These are phyloP conservation scores for Pachyrhizus erosus DNA, from an alignment of 306 rosid species.

Conservation along the genomic window DNA sequence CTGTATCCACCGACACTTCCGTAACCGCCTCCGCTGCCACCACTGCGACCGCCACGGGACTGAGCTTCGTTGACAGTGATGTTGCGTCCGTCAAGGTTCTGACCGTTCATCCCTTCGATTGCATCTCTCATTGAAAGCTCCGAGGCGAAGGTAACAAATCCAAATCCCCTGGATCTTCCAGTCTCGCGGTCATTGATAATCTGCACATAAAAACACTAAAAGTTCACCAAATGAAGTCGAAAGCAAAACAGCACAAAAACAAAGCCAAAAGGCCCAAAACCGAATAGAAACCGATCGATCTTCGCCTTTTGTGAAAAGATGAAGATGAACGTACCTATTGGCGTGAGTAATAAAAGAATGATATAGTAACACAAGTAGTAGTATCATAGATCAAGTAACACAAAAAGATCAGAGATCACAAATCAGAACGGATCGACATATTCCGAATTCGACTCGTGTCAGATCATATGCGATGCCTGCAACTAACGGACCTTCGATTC, in stretches of 20 bases:
- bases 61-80: constrained; percentile 94
- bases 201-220: background rate
- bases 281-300: no score
- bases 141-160: constrained; percentile 74
- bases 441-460: constrained; percentile 62
- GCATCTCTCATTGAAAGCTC: constrained; percentile 82
- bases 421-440: constrained; percentile 58
- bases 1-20: constrained; percentile 44
- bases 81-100: constrained; percentile 77
- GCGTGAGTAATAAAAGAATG: constrained; percentile 61
- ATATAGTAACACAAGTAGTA: constrained; percentile 60
- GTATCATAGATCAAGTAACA: constrained; percentile 72
- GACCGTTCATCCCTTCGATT: constrained; percentile 84
- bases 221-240: background rate
- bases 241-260: background rate
- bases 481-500: constrained; percentile 98
- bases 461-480: constrained; percentile 72
- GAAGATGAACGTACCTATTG: constrained; percentile 95
- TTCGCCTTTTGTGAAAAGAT: no score
- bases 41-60: constrained; percentile 59
- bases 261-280: no score
- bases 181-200: constrained; percentile 77
- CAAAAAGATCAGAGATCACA: constrained; percentile 67
- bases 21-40: constrained; percentile 32
- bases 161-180: constrained; percentile 88